These are phyloP conservation scores for Candida chilensis DNA, from an alignment of 805 yeast species.

Conservation along the genomic window DNA sequence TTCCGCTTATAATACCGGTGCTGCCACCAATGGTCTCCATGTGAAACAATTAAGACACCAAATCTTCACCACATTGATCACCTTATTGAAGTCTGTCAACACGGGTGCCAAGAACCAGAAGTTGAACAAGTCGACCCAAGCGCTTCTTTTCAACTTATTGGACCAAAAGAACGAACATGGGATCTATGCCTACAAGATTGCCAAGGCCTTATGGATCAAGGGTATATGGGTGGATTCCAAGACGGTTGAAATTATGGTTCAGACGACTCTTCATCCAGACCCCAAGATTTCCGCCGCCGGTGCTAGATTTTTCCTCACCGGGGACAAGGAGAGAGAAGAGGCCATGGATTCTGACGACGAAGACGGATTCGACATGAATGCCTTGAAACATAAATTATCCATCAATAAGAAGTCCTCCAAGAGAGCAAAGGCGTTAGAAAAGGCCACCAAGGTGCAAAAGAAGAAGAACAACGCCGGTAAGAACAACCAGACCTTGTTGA, in stretches of 20 bases:
- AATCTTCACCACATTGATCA: slow-evolving; percentile 70
- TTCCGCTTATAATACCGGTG: slow-evolving; percentile 45
- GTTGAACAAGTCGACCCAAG: slow-evolving; percentile 85
- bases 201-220: slow-evolving; percentile 94
- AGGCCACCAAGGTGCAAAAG: slow-evolving; percentile 60
- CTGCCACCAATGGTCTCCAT: slow-evolving; percentile 43
- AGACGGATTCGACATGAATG: slow-evolving; percentile 59
- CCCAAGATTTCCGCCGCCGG: slow-evolving; percentile 85
- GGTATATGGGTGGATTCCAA: slow-evolving; percentile 98
- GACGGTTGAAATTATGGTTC: slow-evolving; percentile 96
- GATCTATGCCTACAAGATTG: slow-evolving; percentile 91
- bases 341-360: slow-evolving; percentile 73
- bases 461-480: slow-evolving; percentile 48
- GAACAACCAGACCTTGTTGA: slow-evolving; percentile 59
- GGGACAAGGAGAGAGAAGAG: slow-evolving; percentile 89
- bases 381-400: slow-evolving; percentile 71
- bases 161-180: slow-evolving; percentile 76
- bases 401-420: slow-evolving; percentile 78
- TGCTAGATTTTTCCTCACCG: slow-evolving; percentile 85
- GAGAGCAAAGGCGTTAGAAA: slow-evolving; percentile 71
- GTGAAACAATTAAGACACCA: slow-evolving; percentile 80
- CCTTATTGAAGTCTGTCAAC: slow-evolving; percentile 74
- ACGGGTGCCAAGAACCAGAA: slow-evolving; percentile 87
- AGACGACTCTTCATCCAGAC: slow-evolving; percentile 86
- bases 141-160: slow-evolving; percentile 76